Evolutionary conservation across 2,329 filamentous ascomycete genomes (phyloP), one percentile per base, ranked within the genome.

Genomic region (Teratosphaeria viscida): DNA sequence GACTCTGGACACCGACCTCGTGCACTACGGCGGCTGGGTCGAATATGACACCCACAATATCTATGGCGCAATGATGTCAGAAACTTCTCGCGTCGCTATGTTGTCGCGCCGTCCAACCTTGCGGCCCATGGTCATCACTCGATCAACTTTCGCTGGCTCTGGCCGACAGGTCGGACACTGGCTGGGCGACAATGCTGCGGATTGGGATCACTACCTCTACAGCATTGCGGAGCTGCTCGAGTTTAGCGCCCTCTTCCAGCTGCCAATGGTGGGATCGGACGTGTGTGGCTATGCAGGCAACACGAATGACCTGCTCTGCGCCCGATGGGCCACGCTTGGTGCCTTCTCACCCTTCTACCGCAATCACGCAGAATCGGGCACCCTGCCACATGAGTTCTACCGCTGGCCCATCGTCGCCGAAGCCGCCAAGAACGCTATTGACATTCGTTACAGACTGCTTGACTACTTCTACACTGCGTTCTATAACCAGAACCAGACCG

Each of bases 391-490:
- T 68, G 88, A 91, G 69, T 87, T 89, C 71, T 92, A 91, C 72
- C 81, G 77, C 54, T 91, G 86, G 85, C 74, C 78, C 0, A 73
- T 77, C 1, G 86, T 89, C 5, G 78, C 86, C 0, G 74, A 79
- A 8, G 85, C 86, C 0, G 87, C 87, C 0, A 81, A 80, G 59
- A 85, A 83, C 60, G 86, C 85, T 19, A 90, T 92, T 66, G 81
- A 81, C 34, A 84, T 85, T 55, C 82, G 89, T n/a, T 92, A 92
- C 75, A 80, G 82, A 35, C 77, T 92, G n/a, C 78, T 92, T 12
- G 88, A 91, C 67, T 92, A 92, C 74, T 79, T 89, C 61, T 92
- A 92, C 77, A 91, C 88, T 1, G 83, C 85, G 0, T 78, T 90
- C 65, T 77, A 85, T 69, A 74, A 76, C 59, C 82, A 89, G 70